These are phyloP conservation scores for Chiua sp. DNA, from an alignment of 1,284 basidiomycete genomes.

Conservation along the genomic window DNA sequence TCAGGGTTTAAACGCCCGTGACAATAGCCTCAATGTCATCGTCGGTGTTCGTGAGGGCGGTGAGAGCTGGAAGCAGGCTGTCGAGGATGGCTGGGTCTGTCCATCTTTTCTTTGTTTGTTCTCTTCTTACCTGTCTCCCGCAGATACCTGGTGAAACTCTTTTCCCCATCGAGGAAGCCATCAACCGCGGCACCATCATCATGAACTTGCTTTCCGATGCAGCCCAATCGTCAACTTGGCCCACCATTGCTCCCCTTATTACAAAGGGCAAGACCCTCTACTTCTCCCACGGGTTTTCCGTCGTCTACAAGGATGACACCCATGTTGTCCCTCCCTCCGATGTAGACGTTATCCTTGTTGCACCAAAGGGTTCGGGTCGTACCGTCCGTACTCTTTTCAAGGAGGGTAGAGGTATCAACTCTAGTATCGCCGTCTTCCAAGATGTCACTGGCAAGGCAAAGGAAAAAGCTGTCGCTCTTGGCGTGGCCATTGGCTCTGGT, in stretches of 20 bases:
- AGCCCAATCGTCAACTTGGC: conserved; percentile 96
- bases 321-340: conserved; percentile 91
- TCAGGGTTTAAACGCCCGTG: conserved; percentile 98
- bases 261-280: conserved; percentile 99
- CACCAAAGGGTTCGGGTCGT: conserved; percentile 98
- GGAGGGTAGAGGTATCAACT: conserved; percentile 98
- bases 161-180: conserved; percentile 98
- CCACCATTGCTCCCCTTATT: conserved; percentile 86
- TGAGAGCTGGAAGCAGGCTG: conserved; percentile 95
- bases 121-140: conserved; percentile 4
- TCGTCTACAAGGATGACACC: conserved; percentile 98
- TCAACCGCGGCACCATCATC: conserved; percentile 95
- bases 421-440: conserved; percentile 86
- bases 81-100: conserved; percentile 95
- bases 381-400: conserved; percentile 99
- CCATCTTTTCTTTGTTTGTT: not conserved
- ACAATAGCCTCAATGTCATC: conserved; percentile 99
- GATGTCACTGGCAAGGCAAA: conserved; percentile 98
- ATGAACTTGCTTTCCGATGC: conserved; percentile 99
- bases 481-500: conserved; percentile 95
- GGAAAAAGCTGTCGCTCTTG: conserved; percentile 96
- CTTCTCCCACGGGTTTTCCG: conserved; percentile 99
- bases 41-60: conserved; percentile 98
- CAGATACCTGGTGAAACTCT: conserved; percentile 96
- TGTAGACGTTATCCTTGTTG: conserved; percentile 99